phyloP scores from a whole-genome alignment of 23 red algal genomes.

The Gracilaria domingensis region DNA sequence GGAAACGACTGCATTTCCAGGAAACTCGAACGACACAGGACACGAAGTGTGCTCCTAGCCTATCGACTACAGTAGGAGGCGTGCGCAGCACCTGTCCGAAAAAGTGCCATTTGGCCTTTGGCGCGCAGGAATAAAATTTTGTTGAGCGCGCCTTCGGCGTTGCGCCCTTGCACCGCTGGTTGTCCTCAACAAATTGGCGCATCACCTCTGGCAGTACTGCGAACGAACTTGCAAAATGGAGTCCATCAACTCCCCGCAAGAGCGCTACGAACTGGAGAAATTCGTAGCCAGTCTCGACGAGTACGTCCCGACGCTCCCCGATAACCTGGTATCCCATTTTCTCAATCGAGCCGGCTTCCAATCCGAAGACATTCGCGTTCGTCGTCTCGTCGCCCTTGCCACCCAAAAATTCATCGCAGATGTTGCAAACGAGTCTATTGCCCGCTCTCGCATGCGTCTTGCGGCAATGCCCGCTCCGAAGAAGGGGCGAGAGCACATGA shows the following conservation, averaged over 20 bases:
- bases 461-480: conserved; percentile 41
- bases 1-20: too few relatives aligned
- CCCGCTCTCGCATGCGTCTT: conserved; percentile 73
- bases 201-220: too few relatives aligned
- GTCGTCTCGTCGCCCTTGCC: conserved; percentile 91
- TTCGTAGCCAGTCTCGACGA: conserved; percentile 80
- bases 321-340: conserved; percentile 82
- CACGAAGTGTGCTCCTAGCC: too few relatives aligned
- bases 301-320: conserved; percentile 89
- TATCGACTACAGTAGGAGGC: too few relatives aligned
- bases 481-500: conserved; percentile 51
- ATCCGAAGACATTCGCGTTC: conserved; percentile 79
- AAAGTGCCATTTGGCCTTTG: too few relatives aligned
- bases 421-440: conserved; percentile 90
- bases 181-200: too few relatives aligned
- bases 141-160: too few relatives aligned
- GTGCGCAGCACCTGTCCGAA: too few relatives aligned
- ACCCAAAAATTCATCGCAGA: conserved; percentile 99
- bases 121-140: too few relatives aligned
- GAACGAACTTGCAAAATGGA: neutral
- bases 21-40: too few relatives aligned
- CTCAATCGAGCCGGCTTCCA: conserved; percentile 85
- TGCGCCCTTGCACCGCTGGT: too few relatives aligned
- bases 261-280: conserved; percentile 72
- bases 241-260: neutral